Conservation (phyloP, 257 asterid genomes). For the Coffea eugenioides region DNA sequence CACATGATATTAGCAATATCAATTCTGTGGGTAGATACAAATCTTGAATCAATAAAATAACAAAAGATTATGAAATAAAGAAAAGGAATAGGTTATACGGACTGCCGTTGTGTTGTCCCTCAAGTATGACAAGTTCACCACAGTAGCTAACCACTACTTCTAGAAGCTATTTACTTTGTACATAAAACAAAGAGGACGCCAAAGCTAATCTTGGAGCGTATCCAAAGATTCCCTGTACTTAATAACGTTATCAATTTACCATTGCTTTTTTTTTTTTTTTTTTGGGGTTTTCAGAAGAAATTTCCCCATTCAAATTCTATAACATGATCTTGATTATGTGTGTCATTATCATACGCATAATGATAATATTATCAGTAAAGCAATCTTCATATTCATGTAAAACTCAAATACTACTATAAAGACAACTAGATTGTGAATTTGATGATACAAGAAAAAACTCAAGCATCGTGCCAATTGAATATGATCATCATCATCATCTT, state of each 20-base stretch:
- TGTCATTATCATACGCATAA: neutral
- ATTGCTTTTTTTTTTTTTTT: neutral
- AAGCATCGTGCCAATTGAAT: neutral
- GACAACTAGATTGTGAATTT: neutral
- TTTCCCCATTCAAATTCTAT: neutral
- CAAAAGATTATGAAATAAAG: neutral
- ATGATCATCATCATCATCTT: neutral
- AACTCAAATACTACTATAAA: neutral
- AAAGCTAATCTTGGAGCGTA: neutral
- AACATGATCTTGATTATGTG: neutral
- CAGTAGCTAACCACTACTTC: conserved; percentile 4
- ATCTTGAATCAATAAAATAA: conserved; percentile 1
- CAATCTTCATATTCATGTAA: neutral
- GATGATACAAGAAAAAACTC: neutral
- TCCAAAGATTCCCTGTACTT: conserved; percentile 2
- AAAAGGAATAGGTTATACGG: neutral
- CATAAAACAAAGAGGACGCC: neutral
- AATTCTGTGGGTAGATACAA: conserved; percentile 12
- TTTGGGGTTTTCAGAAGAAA: too few relatives aligned
- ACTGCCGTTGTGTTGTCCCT: neutral
- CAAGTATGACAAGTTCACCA: neutral
- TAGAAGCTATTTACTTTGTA: conserved; percentile 11
- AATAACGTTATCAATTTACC: neutral
- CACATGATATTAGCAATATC: neutral
- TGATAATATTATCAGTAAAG: too few relatives aligned